Base-by-base conservation (phyloP, 345 rosid species). In the Arabidopsis thaliana region DNA sequence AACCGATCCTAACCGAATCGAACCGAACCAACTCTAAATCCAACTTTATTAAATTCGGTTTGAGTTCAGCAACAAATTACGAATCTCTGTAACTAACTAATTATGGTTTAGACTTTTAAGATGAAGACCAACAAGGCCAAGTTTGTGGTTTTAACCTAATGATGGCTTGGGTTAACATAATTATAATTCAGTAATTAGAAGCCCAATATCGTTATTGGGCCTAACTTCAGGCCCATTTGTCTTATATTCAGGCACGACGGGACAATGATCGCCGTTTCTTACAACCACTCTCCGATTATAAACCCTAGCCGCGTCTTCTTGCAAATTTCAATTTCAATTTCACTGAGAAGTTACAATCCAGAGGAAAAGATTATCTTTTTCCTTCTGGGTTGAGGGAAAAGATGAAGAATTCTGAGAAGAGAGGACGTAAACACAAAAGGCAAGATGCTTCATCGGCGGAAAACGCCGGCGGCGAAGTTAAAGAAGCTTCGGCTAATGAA, bases 241-340 rank as follows among this genome's bases (percentile, higher is more conserved):
- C 0, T 20, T 24, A 44, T 8, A 71, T 14, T 25, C 52, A 65
- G 73, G 34, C 52, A 41, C 81, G 59, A 65, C 73, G 65, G 34
- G 60, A 48, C 37, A 55, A 14, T 48, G 50, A 40, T 50, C 76
- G 65, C 71, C 76, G 80, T 69, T 69, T 62, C 72, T 57, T 51
- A 36, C 53, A 40, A 10, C 30, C 38, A 59, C 51, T 11, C 65
- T 23, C 77, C 63, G 77, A 28, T 59, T 42, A 50, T 65, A 78
- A 78, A 60, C 81, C 81, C 81, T 78, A 78, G 62, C 80, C 45
- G 68, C 77, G 57, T 13, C 40, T 33, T 13, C 71, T 23, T 30
- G 8, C 46, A 44, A 3, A 7, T 46, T 56, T 56, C 71, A 58
- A 12, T 75, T 41, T 9, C 25, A 50, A 11, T 46, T 58, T 28